Percentiles rank a stretch among this genome's conserved stretches.
These are phyloP conservation scores for Globisporangium cylindrosporum DNA, from an alignment of 352 stramenopile genomes.

Conservation along the genomic window DNA sequence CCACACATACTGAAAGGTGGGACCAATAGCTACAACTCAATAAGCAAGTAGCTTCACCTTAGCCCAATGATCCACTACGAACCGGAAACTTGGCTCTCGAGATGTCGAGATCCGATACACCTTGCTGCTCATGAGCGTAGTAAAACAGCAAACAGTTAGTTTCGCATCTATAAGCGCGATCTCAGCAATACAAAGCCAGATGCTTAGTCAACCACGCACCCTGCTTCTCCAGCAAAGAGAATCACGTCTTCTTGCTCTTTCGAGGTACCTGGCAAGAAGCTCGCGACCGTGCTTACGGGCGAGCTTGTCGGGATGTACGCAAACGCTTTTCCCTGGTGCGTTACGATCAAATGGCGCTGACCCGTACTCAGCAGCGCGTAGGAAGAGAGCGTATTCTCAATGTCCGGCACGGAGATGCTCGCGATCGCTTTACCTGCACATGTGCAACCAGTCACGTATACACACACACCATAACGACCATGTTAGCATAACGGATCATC, in stretches of 20 bases:
- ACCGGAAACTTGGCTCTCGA: conserved; percentile 24
- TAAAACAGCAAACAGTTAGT: background rate
- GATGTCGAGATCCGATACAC: conserved; percentile 41
- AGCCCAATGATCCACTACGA: conserved; percentile 34
- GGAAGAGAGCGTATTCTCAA: conserved; percentile 49
- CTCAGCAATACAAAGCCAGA: background rate
- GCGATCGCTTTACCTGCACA: conserved; percentile 28
- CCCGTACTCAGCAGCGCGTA: conserved; percentile 46
- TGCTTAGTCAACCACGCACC: conserved; percentile 17
- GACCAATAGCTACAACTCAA: background rate
- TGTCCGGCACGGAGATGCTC: conserved; percentile 35
- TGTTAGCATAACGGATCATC: background rate
- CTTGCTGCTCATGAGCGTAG: conserved; percentile 22
- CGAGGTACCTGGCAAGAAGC: conserved; percentile 8
- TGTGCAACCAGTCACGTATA: background rate
- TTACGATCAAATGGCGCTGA: conserved; percentile 46
- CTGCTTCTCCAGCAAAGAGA: conserved; percentile 43
- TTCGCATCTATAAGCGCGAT: background rate
- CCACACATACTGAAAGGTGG: too few species aligned
- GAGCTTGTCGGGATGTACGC: conserved; percentile 25
- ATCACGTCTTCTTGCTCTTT: conserved; percentile 31
- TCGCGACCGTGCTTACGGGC: conserved; percentile 31
- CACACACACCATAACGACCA: background rate
- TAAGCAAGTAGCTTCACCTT: conserved; percentile 6
- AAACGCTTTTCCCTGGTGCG: conserved; percentile 35